Evolutionary conservation across 768 basidiomycete genomes (phyloP).

Genomic region (Mycena venus): DNA sequence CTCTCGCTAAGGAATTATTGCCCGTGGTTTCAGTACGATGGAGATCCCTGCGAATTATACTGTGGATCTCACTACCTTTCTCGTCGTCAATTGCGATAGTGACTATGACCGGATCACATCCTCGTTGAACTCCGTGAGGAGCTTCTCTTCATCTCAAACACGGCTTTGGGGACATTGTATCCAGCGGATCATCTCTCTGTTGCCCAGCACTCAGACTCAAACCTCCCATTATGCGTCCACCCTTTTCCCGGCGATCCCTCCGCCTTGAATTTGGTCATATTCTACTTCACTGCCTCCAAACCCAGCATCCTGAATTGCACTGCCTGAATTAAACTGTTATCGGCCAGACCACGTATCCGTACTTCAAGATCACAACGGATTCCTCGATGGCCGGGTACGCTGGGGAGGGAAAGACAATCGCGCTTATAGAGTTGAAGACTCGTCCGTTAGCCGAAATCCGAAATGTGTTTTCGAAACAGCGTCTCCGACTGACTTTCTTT

Average conservation of each 20-base stretch:
- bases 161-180: background rate
- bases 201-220: background rate
- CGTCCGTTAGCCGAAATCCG: constrained; percentile 47
- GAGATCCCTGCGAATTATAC: background rate
- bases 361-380: constrained; percentile 51
- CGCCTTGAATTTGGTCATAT: constrained; percentile 41
- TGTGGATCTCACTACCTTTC: background rate
- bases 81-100: background rate
- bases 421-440: constrained; percentile 53
- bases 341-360: constrained; percentile 47
- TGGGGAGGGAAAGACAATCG: constrained; percentile 47
- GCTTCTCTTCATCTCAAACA: background rate
- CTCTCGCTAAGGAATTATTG: background rate
- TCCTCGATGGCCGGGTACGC: constrained; percentile 46
- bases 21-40: background rate
- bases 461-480: constrained; percentile 44
- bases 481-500: constrained; percentile 53
- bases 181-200: background rate
- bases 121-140: background rate
- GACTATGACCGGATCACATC: background rate
- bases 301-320: constrained; percentile 30
- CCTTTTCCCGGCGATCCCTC: constrained; percentile 45
- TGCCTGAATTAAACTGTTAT: too few species aligned
- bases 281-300: constrained; percentile 52
- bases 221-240: constrained; percentile 53